phyloP scores from a whole-genome alignment of 2,329 filamentous ascomycete species.

The Pseudofabraea citricarpa region DNA sequence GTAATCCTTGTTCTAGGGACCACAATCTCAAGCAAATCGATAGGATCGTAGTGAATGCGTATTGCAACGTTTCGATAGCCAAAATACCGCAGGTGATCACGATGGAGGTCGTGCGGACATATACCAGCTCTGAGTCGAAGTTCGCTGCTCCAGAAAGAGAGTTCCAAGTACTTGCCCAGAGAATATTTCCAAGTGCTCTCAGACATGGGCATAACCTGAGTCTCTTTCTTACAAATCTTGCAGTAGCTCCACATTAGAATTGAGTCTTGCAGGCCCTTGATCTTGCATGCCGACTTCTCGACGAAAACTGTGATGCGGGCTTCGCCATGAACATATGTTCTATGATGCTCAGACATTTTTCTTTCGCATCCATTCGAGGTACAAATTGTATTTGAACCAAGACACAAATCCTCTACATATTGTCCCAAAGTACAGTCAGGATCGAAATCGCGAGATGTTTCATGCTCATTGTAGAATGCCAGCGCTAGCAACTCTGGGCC shows the following conservation, averaged over 20 bases:
- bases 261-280: constrained; percentile 62
- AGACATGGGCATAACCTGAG: constrained; percentile 86
- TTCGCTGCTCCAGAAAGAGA: constrained; percentile 91
- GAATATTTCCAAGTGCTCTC: constrained; percentile 96
- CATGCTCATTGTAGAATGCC: constrained; percentile 89
- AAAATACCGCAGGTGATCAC: constrained; percentile 90
- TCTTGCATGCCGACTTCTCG: constrained; percentile 64
- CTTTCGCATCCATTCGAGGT: constrained; percentile 80
- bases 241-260: constrained; percentile 99
- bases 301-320: constrained; percentile 90
- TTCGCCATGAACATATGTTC: constrained; percentile 95
- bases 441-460: constrained; percentile 60
- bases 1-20: constrained; percentile 87
- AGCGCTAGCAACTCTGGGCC: constrained; percentile 88
- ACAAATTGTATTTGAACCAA: constrained; percentile 71
- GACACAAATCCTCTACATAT: constrained; percentile 87
- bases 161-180: constrained; percentile 95
- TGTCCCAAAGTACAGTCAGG: constrained; percentile 91
- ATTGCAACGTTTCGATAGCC: constrained; percentile 81
- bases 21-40: constrained; percentile 89
- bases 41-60: constrained; percentile 86
- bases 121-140: constrained; percentile 68
- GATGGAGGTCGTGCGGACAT: constrained; percentile 88
- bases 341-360: constrained; percentile 86
- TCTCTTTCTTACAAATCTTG: constrained; percentile 86